Evolutionary conservation across 306 rosid species (phyloP), one percentile per base, ranked within the genome.

Genomic region (Sphenostylis stenocarpa): DNA sequence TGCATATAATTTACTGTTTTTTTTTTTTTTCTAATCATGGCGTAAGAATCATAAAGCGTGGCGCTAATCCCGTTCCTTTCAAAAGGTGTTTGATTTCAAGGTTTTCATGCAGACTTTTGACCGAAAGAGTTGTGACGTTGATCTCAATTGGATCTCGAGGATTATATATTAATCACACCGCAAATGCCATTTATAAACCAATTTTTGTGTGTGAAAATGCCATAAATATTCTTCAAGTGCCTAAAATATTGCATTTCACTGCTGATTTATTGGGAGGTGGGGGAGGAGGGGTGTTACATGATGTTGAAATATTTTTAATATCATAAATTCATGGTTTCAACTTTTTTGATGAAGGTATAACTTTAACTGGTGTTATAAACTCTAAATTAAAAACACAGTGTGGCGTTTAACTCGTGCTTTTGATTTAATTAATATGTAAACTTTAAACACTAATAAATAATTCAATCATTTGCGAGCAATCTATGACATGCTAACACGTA

Each of bases 21-120:
- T 58, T 20, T 19, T 69, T 1, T 57, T 48, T 62, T 58, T 20
- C 19, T 69, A 26, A 7, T 31, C 19, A 20, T 4, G 34, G 73
- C 9, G 1, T 49, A 10, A 80, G 14, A 17, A 28, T 44, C 78
- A 71, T 70, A 41, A 76, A 6, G 5, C 39, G 39, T 80, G 82
- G 76, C 82, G 62, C 38, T 71, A 64, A 80, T 84, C 68, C 60
- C 47, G 84, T 66, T 56, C 21, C 55, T 65, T 72, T 62, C 14
- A 7, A 60, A 60, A 71, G 41, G 21, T 11, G 36, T 8, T 12
- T 57, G 67, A 71, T 67, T 60, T 73, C 24, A 41, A 60, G 21
- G 66, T 53, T 79, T 61, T 21, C 31, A 29, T 57, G 62, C 29
- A 17, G 33, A 61, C 67, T 71, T 62, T 76, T 76, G 73, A 76